Evolutionary conservation across 306 rosid species (phyloP).

Genomic region (Gastrolobium bilobum): DNA sequence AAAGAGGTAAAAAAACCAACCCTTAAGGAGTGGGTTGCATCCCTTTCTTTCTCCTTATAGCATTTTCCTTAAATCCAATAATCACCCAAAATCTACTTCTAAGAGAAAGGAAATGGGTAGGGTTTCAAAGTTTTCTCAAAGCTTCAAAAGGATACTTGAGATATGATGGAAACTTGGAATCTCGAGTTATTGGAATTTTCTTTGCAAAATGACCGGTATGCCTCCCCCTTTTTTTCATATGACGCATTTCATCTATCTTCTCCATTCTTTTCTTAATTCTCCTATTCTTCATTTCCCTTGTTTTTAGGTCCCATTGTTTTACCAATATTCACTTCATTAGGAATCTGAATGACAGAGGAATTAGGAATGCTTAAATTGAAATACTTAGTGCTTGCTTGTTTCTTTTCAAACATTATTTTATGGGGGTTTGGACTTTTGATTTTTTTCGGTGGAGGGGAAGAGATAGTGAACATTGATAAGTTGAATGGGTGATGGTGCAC

Average conservation of each 20-base stretch:
- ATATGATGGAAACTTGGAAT: too few species aligned
- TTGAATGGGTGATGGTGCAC: constrained; percentile 8
- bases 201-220: too few species aligned
- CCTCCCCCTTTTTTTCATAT: too few species aligned
- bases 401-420: constrained; percentile 9
- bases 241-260: neutral
- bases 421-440: constrained; percentile 14
- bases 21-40: too few species aligned
- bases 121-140: too few species aligned
- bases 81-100: too few species aligned
- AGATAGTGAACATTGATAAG: constrained; percentile 25
- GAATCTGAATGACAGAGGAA: constrained; percentile 13
- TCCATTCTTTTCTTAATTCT: neutral
- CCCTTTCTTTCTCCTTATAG: too few species aligned
- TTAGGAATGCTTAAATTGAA: constrained; percentile 37
- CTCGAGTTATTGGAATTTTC: too few species aligned
- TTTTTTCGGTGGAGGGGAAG: constrained; percentile 16
- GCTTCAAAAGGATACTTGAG: too few species aligned
- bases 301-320: constrained; percentile 2
- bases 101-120: too few species aligned
- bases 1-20: too few species aligned
- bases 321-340: neutral
- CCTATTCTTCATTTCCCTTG: neutral
- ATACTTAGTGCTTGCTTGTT: neutral
- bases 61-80: too few species aligned